Percentiles rank a stretch among this genome's conserved stretches.
These are phyloP conservation scores for Lantana camara DNA, from an alignment of 257 asterid genomes.

Conservation along the genomic window DNA sequence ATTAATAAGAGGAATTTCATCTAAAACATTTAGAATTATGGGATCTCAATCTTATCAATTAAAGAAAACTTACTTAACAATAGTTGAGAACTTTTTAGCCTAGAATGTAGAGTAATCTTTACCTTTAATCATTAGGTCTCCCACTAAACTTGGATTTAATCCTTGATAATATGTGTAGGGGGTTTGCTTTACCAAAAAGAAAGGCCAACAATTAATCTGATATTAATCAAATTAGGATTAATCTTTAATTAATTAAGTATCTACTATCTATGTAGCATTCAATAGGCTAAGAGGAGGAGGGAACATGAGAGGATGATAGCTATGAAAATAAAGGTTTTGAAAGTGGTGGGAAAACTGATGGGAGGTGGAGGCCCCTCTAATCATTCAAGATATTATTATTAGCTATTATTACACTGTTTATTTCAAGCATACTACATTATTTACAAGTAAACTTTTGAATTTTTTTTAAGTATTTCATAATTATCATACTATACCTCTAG, in stretches of 20 bases:
- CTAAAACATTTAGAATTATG: not conserved
- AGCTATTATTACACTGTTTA: no score
- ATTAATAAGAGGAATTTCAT: not conserved
- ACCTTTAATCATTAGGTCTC: conserved; percentile 34
- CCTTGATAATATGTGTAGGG: not conserved
- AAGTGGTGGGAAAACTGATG: conserved; percentile 6
- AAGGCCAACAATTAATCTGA: no score
- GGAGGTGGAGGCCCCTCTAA: not conserved
- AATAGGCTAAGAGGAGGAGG: no score
- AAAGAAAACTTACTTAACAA: not conserved
- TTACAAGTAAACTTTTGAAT: no score
- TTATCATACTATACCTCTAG: not conserved
- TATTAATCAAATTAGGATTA: not conserved
- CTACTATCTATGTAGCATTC: not conserved
- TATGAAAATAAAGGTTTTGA: not conserved
- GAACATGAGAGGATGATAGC: not conserved
- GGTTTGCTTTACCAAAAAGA: no score
- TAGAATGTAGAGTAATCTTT: conserved; percentile 5
- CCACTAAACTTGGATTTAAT: conserved; percentile 25
- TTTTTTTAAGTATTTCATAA: no score
- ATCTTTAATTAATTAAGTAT: not conserved
- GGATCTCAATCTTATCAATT: not conserved
- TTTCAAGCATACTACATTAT: no score
- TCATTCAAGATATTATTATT: conserved; percentile 3
- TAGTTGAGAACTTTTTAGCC: not conserved